Evolutionary conservation across 139 green algal species (phyloP), one percentile per base, ranked within the genome.

Genomic region (Coccomyxa sp.): DNA sequence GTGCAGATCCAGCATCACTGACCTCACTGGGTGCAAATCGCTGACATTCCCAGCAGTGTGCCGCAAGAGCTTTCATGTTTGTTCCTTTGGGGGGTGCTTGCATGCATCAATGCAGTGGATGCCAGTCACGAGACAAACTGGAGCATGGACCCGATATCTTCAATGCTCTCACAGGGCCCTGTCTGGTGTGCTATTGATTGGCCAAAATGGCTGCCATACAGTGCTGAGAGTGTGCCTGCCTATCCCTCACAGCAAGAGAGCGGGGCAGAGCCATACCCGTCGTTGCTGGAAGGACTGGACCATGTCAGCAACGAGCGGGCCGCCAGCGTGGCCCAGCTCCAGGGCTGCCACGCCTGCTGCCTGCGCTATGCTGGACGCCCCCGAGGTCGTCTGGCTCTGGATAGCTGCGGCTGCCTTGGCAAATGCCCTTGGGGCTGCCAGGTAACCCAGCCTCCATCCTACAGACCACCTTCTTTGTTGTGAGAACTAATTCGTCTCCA

Each of bases 361-460:
- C 91, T 99, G 93, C 31, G 90, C 86, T 36, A 96, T 95, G 74
- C 79, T 90, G 78, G 68, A 88, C 31, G 91, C 88, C 24, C 91
- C 95, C 29, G 89, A 96, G 36, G 96, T 99, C 81, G 82, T 91
- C 82, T 99, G 95, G 73, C 88, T 94, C 86, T 99, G 95, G 58
- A 98, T 96, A 77, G 88, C 84, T 10, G 88, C 90, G 36, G 88
- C 87, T 8, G 91, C 94, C 14, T 82, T 85, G n/a, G 93, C 92
- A 85, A 97, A 97, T 64, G 88, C 85, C 22, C 75, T 72, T 0
- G 96, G 96, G 1, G 94, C 96, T 0, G 96, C 96, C 31, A 98
- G 77, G 89, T 99, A 99, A 37, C 96, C 96, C n/a, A 99, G 87
- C 5, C 94, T 86, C 94, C 94, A 98, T 31, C 94, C 93, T 81